Base-by-base conservation (phyloP, 768 basidiomycete species). In the Pulveroboletus sp. region DNA sequence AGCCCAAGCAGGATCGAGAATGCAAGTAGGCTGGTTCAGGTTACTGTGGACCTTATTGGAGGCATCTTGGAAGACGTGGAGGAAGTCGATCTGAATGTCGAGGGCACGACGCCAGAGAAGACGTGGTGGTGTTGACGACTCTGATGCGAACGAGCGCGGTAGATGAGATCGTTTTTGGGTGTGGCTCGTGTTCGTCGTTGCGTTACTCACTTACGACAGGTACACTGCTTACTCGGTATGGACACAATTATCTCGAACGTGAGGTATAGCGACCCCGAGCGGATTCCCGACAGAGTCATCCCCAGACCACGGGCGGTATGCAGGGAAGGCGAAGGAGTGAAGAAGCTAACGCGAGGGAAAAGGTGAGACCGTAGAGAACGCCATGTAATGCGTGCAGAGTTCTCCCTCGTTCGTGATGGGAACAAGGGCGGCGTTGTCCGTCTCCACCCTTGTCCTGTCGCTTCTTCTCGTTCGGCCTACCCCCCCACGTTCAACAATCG, bases 191-290 rank as follows among this genome's bases (percentile, higher is more conserved):
- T 8, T 9, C 4, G 13, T 40, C 33, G 17, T 6, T 35, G 36
- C 14, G 5, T 42, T 40, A 6, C 39, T 52, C 28, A 43, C 13
- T 8, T 1, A 70, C 15, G 77, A 79, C 64, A 78, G 80, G 58
- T 88, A 90, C 57, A 74, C 93, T 11, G 70, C 75, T 46, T 88
- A 90, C 59, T 86, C 90, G 2, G 77, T 8, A 84, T 96, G 79
- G 77, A 84, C 18, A 75, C 10, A 64, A 61, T 33, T 94, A 89
- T 58, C 66, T 90, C 15, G 73, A 93, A 41, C 72, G 80, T 46
- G 93, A 95, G 71, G 70, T 88, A 31, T 70, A 72, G 15, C 67
- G 92, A 46, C 71, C 95, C n/a, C 31, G 86, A 94, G 51, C 51
- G 49, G 21, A 54, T 84, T 24, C 59, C 71, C 2, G 81, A 83